Base-by-base conservation (phyloP, 164 flowering plant species). In the Cinnamomum chago region DNA sequence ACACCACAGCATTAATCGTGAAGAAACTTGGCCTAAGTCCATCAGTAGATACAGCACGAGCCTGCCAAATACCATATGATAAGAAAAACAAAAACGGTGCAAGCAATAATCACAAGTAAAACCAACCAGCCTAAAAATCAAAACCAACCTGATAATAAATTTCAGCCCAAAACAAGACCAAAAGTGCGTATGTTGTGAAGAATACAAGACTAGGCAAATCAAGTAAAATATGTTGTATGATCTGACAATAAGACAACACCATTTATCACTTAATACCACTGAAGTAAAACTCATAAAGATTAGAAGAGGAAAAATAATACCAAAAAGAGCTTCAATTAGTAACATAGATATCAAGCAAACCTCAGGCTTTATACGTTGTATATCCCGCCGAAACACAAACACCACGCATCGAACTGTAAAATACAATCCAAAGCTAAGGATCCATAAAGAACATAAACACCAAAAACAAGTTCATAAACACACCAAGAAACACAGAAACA, bases 121-220 rank as follows among this genome's bases (percentile, higher is more conserved):
- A 30, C 27, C n/a, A 66, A 10, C 50, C n/a, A 79, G 66, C 9
- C 17, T n/a, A 73, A 27, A 58, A 73, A 23, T 58, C 64, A 60
- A 58, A 66, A 66, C 13, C 58, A 33, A 91, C 99, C 99, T 95
- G 99, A 80, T 93, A 92, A 78, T 95, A 95, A 73, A 95, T 95
- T 74, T 95, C 99, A 35, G 97, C 99, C 99, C 99, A 95, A 82
- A 95, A 95, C 69, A 95, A 78, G 78, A 95, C 96, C 79, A 95
- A 73, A 55, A 95, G 95, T 0, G 94, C 97, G 81, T 91, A 95
- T 0, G 99, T 95, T 1, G 97, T 93, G 88, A 93, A 95, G 86
- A 95, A 93, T 62, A 85, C 90, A 75, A 95, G 97, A 76, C 93
- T 86, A 25, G 99, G 97, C 87, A 90, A 69, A 80, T 92, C 99